Evolutionary conservation across 495 filamentous ascomycete species (phyloP).

Genomic region (Sphaerosporella brunnea): DNA sequence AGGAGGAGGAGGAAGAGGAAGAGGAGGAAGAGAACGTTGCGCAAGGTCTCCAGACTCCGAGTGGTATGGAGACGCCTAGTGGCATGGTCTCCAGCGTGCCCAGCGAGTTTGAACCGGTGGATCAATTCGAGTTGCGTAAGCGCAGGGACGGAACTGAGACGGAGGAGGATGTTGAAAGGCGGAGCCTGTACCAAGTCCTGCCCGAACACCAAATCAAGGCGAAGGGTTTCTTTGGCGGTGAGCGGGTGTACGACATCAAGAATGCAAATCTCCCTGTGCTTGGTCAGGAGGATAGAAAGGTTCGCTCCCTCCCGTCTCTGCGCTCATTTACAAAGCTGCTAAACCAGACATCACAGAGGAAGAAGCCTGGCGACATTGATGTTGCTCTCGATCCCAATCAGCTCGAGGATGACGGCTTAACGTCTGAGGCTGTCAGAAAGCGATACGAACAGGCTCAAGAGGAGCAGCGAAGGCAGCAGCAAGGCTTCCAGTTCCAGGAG

Average conservation of each 20-base stretch:
- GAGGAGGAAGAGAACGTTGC: conserved; percentile 53
- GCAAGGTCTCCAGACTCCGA: conserved; percentile 52
- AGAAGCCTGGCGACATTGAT: conserved; percentile 89
- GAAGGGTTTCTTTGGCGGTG: conserved; percentile 89
- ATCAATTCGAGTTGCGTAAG: conserved; percentile 84
- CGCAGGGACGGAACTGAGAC: conserved; percentile 71
- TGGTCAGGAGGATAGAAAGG: conserved; percentile 57
- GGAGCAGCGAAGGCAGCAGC: conserved; percentile 52
- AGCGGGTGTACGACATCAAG: conserved; percentile 72
- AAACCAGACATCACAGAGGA: conserved; percentile 41
- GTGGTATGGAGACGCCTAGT: conserved; percentile 63
- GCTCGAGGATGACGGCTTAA: conserved; percentile 54
- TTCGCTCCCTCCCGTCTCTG: conserved; percentile 1
- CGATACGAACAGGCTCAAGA: conserved; percentile 62
- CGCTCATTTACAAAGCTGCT: neutral
- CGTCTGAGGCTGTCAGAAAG: conserved; percentile 46
- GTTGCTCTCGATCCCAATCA: conserved; percentile 73
- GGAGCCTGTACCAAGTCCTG: conserved; percentile 72
- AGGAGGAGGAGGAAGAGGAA: conserved; percentile 47
- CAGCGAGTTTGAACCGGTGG: conserved; percentile 52
- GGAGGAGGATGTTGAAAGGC: conserved; percentile 55
- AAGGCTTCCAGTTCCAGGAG: conserved; percentile 76
- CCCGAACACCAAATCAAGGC: conserved; percentile 68
- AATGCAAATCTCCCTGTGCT: conserved; percentile 46
- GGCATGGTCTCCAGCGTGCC: conserved; percentile 65